Conservation (phyloP, 257 asterid genomes). For the Scutellaria galericulata region DNA sequence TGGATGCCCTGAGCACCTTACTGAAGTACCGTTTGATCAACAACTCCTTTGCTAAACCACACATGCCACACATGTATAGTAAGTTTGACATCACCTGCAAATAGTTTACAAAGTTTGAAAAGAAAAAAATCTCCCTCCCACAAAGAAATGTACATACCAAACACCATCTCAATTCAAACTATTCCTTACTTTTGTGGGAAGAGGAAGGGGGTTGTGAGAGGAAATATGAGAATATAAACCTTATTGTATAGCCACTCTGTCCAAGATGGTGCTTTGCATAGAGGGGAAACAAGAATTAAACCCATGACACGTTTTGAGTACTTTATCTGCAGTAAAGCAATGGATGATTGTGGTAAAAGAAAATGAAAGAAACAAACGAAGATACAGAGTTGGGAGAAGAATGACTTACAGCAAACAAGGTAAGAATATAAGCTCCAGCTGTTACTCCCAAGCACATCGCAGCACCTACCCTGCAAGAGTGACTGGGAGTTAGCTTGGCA, state of each 20-base stretch:
- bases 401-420: slow-evolving; percentile 82
- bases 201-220: neutral
- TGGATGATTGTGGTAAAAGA: slow-evolving; percentile 30
- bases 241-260: slow-evolving; percentile 92
- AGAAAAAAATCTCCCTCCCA: neutral
- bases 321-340: slow-evolving; percentile 58
- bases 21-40: slow-evolving; percentile 91
- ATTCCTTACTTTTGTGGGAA: no score
- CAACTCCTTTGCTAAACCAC: slow-evolving; percentile 78
- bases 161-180: no score
- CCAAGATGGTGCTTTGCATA: slow-evolving; percentile 96
- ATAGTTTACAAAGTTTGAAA: slow-evolving; percentile 24
- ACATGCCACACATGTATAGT: slow-evolving; percentile 88
- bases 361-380: slow-evolving; percentile 30
- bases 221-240: slow-evolving; percentile 49
- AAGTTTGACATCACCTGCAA: slow-evolving; percentile 89
- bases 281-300: slow-evolving; percentile 90
- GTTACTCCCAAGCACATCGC: slow-evolving; percentile 95
- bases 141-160: neutral
- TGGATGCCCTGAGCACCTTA: slow-evolving; percentile 59
- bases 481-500: slow-evolving; percentile 23
- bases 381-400: slow-evolving; percentile 9
- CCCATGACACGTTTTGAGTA: slow-evolving; percentile 78
- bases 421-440: slow-evolving; percentile 94
- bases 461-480: slow-evolving; percentile 66